These are phyloP conservation scores for Plectosphaerella plurivora DNA, from an alignment of 2,329 filamentous ascomycete species.

Conservation along the genomic window DNA sequence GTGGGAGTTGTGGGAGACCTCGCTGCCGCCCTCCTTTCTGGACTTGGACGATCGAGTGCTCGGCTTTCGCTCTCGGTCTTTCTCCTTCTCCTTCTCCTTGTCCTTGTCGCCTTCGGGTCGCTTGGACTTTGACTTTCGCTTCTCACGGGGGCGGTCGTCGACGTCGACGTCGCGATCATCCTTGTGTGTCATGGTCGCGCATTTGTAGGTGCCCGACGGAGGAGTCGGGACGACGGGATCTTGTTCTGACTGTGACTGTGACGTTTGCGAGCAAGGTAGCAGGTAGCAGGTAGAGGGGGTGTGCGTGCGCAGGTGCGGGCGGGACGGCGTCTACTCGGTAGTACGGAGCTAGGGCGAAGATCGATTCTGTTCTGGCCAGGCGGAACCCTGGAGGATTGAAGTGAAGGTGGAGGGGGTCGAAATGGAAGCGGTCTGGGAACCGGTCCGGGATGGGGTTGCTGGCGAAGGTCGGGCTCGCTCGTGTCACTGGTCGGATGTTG, in stretches of 20 bases:
- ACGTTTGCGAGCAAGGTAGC: not conserved
- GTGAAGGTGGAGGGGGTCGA: too few relatives aligned
- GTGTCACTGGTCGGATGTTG: too few relatives aligned
- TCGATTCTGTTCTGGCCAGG: too few relatives aligned
- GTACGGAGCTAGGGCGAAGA: too few relatives aligned
- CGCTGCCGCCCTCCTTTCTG: constrained; percentile 12
- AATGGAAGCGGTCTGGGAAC: too few relatives aligned
- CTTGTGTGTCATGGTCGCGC: constrained; percentile 31
- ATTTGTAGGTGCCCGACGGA: constrained; percentile 10
- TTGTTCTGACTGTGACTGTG: not conserved
- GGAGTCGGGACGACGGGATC: not conserved
- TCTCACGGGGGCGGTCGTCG: constrained; percentile 33
- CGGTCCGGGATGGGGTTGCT: too few relatives aligned
- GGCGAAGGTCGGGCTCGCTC: too few relatives aligned
- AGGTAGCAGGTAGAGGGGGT: not conserved
- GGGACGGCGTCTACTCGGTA: not conserved
- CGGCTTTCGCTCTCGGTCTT: constrained; percentile 15
- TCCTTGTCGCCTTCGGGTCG: constrained; percentile 6
- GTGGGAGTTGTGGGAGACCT: constrained; percentile 9
- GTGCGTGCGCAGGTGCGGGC: not conserved
- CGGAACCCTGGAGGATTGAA: too few relatives aligned
- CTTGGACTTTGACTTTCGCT: constrained; percentile 12
- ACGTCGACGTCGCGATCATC: constrained; percentile 33
- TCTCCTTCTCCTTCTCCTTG: constrained; percentile 14
- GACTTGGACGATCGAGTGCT: constrained; percentile 12